phyloP scores from a whole-genome alignment of 805 yeast genomes.

The Lachancea fermentati region DNA sequence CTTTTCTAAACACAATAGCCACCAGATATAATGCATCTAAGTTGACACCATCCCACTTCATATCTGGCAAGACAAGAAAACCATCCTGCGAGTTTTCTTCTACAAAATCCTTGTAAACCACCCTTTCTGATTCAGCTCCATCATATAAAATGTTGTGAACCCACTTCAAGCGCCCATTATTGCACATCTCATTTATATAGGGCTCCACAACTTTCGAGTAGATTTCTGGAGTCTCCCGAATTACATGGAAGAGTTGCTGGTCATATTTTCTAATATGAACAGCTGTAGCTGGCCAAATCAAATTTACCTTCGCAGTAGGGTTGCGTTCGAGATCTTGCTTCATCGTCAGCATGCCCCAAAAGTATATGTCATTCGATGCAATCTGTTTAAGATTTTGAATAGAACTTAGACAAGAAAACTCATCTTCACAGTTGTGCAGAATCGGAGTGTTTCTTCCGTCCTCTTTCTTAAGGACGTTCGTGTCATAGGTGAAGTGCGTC shows the following conservation, averaged over 20 bases:
- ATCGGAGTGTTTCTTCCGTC: conserved; percentile 14
- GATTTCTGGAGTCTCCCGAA: conserved; percentile 76
- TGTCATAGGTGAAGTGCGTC: conserved; percentile 48
- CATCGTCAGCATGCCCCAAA: conserved; percentile 65
- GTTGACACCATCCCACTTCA: conserved; percentile 88
- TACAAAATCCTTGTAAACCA: conserved; percentile 54
- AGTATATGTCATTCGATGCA: conserved; percentile 76
- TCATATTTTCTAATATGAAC: conserved; percentile 75
- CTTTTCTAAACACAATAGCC: conserved; percentile 64
- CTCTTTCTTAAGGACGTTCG: conserved; percentile 15
- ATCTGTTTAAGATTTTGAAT: conserved; percentile 33
- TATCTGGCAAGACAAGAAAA: conserved; percentile 81
- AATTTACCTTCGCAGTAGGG: conserved; percentile 66
- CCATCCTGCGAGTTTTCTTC: conserved; percentile 45
- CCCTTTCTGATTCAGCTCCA: conserved; percentile 79
- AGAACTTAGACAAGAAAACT: conserved; percentile 27
- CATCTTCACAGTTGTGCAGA: conserved; percentile 24
- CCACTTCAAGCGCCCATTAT: conserved; percentile 81
- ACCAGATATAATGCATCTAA: conserved; percentile 69
- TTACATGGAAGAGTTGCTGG: conserved; percentile 52
- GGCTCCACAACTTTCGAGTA: conserved; percentile 62
- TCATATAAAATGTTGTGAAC: conserved; percentile 75
- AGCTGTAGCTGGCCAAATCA: conserved; percentile 86
- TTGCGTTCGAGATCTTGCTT: conserved; percentile 38
- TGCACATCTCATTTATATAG: conserved; percentile 61